A percentile compares a stretch with the other conserved stretches of the same genome.
Conservation (phyloP, 179 eudicot species). For the Pouteria campechiana region DNA sequence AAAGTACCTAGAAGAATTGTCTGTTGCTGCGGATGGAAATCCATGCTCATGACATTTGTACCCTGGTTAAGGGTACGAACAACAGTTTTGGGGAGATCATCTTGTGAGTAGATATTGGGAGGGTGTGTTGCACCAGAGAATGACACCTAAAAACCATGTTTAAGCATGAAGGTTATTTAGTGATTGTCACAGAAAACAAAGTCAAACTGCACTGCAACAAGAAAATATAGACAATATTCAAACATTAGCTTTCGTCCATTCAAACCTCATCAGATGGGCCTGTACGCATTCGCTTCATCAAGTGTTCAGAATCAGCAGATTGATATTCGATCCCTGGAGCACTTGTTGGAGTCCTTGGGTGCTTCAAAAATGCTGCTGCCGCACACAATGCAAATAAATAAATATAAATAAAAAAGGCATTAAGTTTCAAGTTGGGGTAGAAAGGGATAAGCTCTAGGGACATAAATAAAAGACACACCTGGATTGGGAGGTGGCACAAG, state of each 20-base stretch:
- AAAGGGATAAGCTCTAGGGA: too few relatives aligned
- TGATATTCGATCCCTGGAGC: slow-evolving; percentile 46
- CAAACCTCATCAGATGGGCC: slow-evolving; percentile 49
- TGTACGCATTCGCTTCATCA: slow-evolving; percentile 43
- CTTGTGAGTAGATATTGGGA: slow-evolving; percentile 24
- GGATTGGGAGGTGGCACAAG: slow-evolving; percentile 42
- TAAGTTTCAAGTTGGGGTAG: too few relatives aligned
- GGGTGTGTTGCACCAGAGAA: slow-evolving; percentile 35
- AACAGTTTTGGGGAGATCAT: slow-evolving; percentile 47
- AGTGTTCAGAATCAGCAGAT: slow-evolving; percentile 40
- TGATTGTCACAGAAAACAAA: not conserved
- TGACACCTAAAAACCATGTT: slow-evolving; percentile 22
- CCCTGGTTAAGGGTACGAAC: slow-evolving; percentile 37
- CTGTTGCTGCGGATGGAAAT: slow-evolving; percentile 56
- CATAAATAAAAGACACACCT: slow-evolving; percentile 12
- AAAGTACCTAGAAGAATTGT: slow-evolving; percentile 45
- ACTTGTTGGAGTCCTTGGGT: slow-evolving; percentile 41
- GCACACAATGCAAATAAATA: slow-evolving; percentile 1
- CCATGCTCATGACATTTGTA: slow-evolving; percentile 53
- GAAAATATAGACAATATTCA: not conserved
- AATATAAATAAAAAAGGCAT: not conserved
- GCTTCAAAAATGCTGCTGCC: slow-evolving; percentile 43
- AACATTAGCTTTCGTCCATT: not conserved
- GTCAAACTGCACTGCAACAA: not conserved
- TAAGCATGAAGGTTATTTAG: not conserved